Evolutionary conservation across 768 basidiomycete genomes (phyloP).

Genomic region (Mycena galopus): DNA sequence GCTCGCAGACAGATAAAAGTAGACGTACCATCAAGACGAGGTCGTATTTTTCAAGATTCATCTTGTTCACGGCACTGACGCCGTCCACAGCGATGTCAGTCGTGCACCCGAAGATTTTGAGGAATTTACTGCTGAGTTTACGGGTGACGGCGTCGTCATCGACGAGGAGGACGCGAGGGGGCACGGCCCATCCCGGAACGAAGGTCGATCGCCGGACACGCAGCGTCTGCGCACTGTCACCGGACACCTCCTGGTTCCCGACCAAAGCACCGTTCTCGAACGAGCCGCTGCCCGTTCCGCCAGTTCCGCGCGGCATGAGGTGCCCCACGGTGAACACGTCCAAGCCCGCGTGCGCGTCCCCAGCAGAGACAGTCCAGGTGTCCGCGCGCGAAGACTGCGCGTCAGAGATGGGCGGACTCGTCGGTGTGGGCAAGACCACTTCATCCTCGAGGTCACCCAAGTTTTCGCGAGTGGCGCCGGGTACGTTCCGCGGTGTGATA

Average conservation of each 20-base stretch:
- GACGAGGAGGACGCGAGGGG: constrained; percentile 91
- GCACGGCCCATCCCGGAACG: constrained; percentile 92
- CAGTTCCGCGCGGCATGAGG: constrained; percentile 69
- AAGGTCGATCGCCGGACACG: constrained; percentile 83
- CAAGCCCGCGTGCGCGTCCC: constrained; percentile 70
- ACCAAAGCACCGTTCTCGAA: constrained; percentile 59
- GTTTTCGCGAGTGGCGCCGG: too few relatives aligned
- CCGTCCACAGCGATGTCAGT: constrained; percentile 97
- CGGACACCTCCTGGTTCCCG: constrained; percentile 37
- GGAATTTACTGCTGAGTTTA: constrained; percentile 89
- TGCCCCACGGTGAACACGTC: constrained; percentile 88
- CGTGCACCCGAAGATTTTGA: constrained; percentile 95
- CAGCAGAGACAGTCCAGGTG: constrained; percentile 25
- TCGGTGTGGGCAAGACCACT: constrained; percentile 30
- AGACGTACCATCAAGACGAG: constrained; percentile 87
- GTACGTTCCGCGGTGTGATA: constrained; percentile 6
- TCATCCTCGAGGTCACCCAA: constrained; percentile 35
- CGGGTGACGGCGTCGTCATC: constrained; percentile 96
- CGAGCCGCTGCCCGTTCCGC: constrained; percentile 71
- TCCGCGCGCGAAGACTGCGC: constrained; percentile 23
- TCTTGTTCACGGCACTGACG: constrained; percentile 92
- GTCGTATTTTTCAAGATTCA: constrained; percentile 97
- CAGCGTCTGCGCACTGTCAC: constrained; percentile 57
- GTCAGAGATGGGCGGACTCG: constrained; percentile 43
- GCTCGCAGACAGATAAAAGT: constrained; percentile 43